Base-by-base conservation (phyloP, 148 eudicot genomes). In the Diospyros lotus region DNA sequence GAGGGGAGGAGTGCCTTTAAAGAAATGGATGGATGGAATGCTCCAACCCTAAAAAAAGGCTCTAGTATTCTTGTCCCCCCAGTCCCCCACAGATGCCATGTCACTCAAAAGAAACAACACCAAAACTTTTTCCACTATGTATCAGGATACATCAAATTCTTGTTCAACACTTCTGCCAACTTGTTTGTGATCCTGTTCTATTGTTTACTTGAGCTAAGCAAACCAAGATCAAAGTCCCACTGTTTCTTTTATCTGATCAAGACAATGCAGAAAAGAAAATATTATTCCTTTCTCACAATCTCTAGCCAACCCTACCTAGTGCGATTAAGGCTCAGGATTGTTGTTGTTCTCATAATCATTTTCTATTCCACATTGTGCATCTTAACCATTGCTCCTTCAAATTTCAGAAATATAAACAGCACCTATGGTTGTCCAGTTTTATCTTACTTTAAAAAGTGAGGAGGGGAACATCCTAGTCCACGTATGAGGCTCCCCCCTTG, bases 291-390 rank as follows among this genome's bases (percentile, higher is more conserved):
- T 70, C 52, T 43, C 41, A 46, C 41, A 3, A 54, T 71, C n/a
- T 71, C 55, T 54, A 55, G 14, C 72, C 58, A 69, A 10, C 72
- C 72, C 58, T 51, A 10, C 72, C 59, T 10, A 69, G 44, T 44
- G 39, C 38, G 45, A 69, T 70, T 41, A 7, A 70, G 38, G 28
- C 28, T 28, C 28, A 6, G 28, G 5, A 28, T 60, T 17, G 40
- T 4, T 40, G 9, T 60, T 60, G 17, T 60, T 28, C 41, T 28
- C 9, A 2, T 62, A 9, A 40, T 38, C 42, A 1, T 62, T 62
- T 62, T 17, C 66, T 60, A 39, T 61, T 5, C 73, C 48, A 8
- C 13, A 43, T 58, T 58, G 40, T 1, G 9, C 15, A 28, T 58
- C 53, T 42, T 58, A 56, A 9, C 15, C 40, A 58, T 48, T 71